Base-by-base conservation (phyloP, 2,329 filamentous ascomycete genomes). In the Hypomyces rosellus region DNA sequence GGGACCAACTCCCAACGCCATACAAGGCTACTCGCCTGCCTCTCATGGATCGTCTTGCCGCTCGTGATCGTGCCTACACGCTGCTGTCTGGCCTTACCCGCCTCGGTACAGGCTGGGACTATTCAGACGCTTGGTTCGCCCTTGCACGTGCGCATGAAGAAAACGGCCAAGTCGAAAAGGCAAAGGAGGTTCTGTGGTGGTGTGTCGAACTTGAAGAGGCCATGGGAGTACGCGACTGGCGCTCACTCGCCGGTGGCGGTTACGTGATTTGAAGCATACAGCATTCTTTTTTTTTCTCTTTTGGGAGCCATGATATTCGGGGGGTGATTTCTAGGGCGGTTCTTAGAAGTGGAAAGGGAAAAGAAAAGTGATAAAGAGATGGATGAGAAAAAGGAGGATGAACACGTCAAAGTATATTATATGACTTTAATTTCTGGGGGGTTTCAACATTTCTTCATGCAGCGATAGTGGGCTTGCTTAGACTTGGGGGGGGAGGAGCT, bases 111-210 rank as follows among this genome's bases (percentile, higher is more conserved):
- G 88, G 89, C 0, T 99, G 93, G 93, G 92, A 96, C 67, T 81
- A 86, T 65, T 84, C 88, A 0, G 93, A 97, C 64, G 93, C 92
- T 5, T 99, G 93, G 93, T 92, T 89, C 62, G 81, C 86, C 4
- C 78, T 99, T 34, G 88, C 90, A 1, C 77, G 89, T 55, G 90
- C 89, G 9, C 88, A 96, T 62, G 93, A 99, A 68, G 82, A 90
- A 63, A 88, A 88, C 51, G 88, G 86, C 0, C 88, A 96, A 71
- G 69, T 82, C 2, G 88, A 93, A 36, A 95, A 92, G 73, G 87
- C 93, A 13, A 95, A 91, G 71, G 87, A 93, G 59, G 89, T 91
- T 42, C 76, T 97, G 6, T 97, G 93, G 93, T 97, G 92, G 90
- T 95, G 91, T 60, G 88, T 99, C 12, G 90, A 96, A 69, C 75